Base-by-base conservation (phyloP, 805 yeast genomes). In the Wickerhamomyces queroliae region DNA sequence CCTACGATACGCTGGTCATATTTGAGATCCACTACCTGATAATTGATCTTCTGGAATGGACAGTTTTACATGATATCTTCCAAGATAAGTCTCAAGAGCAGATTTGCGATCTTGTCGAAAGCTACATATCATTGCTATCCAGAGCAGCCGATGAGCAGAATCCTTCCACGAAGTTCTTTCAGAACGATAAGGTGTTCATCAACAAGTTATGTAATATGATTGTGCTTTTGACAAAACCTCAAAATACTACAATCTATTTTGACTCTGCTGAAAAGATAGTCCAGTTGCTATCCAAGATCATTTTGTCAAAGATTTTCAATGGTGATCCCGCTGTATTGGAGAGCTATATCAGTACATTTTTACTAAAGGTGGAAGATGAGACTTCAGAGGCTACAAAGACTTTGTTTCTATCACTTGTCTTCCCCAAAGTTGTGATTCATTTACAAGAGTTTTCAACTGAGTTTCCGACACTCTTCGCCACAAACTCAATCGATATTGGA, bases 21-120 rank as follows among this genome's bases (percentile, higher is more conserved):
- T 78, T 79, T 0, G 80, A 78, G 7, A 64, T 78, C 17, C 48
- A 61, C 26, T 52, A 52, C 35, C 42, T 65, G 20, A 49, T 61
- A 1, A 40, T 76, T 7, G 57, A 59, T 50, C 36, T 58, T 8
- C 45, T 63, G 11, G 68, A 64, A 33, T 62, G 65, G 66, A 48
- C 56, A n/a, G 62, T 59, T 0, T 36, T 59, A 12, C 53, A 64
- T 43, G 68, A 64, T 33, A 59, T 56, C 3, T 55, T 61, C 25
- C 47, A 45, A 17, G 48, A 45, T 0, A 74, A 73, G 2, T 68
- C 72, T 38, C 60, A 56, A 16, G 36, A 48, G 6, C 52, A 58
- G 4, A 45, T 64, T 7, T 55, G 67, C 13, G 41, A 47, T 41
- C 46, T 62, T 28, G 25, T 62, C 7, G 48, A 51, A 7, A 34